A percentile compares a stretch with the other conserved stretches of the same genome.
These are phyloP conservation scores for Fraxinus xanthoxyloides DNA, from an alignment of 305 asterid genomes.

Conservation along the genomic window DNA sequence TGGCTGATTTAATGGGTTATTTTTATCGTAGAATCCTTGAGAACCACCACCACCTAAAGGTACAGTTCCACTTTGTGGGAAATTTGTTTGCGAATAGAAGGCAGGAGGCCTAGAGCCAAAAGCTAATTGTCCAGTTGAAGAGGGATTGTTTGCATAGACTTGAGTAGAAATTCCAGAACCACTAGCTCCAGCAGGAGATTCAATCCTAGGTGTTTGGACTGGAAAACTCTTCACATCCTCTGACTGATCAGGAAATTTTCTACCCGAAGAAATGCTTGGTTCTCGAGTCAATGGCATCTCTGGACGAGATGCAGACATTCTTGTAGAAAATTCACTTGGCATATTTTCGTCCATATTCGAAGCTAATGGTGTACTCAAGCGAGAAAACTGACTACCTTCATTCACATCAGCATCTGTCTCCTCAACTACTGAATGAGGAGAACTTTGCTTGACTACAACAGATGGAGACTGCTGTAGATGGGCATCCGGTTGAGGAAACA, in stretches of 20 bases:
- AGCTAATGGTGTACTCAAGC: constrained; percentile 48
- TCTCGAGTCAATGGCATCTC: constrained; percentile 66
- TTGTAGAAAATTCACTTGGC: constrained; percentile 70
- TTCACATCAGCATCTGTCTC: constrained; percentile 72
- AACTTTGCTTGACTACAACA: constrained; percentile 47
- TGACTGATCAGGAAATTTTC: constrained; percentile 54
- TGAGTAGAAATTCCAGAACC: constrained; percentile 43
- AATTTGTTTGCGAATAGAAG: constrained; percentile 43
- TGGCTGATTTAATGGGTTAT: constrained; percentile 57
- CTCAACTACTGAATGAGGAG: constrained; percentile 80
- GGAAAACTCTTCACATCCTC: constrained; percentile 49
- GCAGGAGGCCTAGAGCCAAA: constrained; percentile 58
- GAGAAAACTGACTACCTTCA: constrained; percentile 56
- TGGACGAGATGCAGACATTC: constrained; percentile 67
- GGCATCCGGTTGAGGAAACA: constrained; percentile 82
- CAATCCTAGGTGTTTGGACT: constrained; percentile 34
- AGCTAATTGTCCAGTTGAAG: constrained; percentile 40
- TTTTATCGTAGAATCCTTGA: constrained; percentile 70
- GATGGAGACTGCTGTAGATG: constrained; percentile 50
- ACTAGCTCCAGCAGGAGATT: constrained; percentile 40
- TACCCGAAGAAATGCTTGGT: constrained; percentile 77
- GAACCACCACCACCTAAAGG: constrained; percentile 36
- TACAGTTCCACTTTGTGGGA: constrained; percentile 40
- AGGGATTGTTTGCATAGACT: constrained; percentile 38
- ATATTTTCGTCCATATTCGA: constrained; percentile 67